Evolutionary conservation across 345 rosid species (phyloP).

Genomic region (Mangifera indica): DNA sequence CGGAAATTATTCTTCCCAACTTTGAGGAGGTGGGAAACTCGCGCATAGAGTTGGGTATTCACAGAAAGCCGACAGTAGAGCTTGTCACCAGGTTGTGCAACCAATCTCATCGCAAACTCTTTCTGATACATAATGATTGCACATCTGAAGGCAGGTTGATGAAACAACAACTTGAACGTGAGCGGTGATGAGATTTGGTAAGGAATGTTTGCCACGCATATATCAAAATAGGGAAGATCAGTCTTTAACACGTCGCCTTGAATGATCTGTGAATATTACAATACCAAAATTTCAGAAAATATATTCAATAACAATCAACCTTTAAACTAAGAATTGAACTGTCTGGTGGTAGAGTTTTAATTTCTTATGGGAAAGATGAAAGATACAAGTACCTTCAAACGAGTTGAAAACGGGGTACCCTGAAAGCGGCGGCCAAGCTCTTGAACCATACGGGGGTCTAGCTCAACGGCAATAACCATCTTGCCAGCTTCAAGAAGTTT

Average conservation of each 20-base stretch:
- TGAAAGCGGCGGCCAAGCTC: no score
- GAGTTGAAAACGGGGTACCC: no score
- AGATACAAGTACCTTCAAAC: no score
- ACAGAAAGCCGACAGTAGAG: conserved; percentile 83
- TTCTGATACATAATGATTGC: conserved; percentile 91
- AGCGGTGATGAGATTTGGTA: conserved; percentile 94
- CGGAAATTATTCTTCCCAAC: conserved; percentile 94
- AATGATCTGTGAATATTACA: conserved; percentile 52
- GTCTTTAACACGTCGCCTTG: conserved; percentile 90
- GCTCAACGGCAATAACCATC: no score
- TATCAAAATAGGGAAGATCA: conserved; percentile 78
- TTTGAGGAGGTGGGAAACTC: conserved; percentile 87
- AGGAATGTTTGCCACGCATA: conserved; percentile 90
- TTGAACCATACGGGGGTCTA: no score
- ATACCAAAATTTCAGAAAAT: background rate
- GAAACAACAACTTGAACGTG: conserved; percentile 73
- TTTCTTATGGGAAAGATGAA: no score
- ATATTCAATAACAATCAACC: no score
- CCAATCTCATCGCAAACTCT: conserved; percentile 91
- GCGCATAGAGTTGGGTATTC: conserved; percentile 80
- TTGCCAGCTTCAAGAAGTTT: no score
- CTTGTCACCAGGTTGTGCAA: conserved; percentile 86
- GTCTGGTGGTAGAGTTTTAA: no score
- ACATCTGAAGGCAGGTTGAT: conserved; percentile 79
- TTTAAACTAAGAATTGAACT: no score